Percentiles rank a stretch among this genome's conserved stretches.
phyloP scores from a whole-genome alignment of 2,329 filamentous ascomycete genomes.

The Trichoderma asperellum region DNA sequence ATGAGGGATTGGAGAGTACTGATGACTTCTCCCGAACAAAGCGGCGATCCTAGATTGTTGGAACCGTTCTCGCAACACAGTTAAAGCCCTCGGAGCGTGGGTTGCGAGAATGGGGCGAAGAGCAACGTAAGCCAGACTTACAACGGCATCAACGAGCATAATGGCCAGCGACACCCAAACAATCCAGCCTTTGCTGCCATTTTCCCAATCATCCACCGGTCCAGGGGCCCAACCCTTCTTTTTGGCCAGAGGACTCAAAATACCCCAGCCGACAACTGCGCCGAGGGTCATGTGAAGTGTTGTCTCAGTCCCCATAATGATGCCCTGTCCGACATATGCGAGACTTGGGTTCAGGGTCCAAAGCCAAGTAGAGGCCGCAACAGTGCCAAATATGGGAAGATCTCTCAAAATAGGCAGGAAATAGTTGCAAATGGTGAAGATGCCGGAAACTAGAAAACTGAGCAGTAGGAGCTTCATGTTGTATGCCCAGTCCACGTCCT shows the following conservation, averaged over 20 bases:
- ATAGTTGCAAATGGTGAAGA: slow-evolving; percentile 81
- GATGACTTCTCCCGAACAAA: slow-evolving; percentile 32
- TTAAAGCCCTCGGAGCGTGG: slow-evolving; percentile 10
- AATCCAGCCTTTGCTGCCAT: slow-evolving; percentile 96
- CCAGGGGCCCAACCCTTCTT: slow-evolving; percentile 86
- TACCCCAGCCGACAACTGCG: slow-evolving; percentile 84
- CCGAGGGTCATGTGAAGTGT: slow-evolving; percentile 95
- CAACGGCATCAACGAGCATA: slow-evolving; percentile 91
- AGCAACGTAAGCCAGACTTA: slow-evolving; percentile 82
- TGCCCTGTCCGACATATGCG: slow-evolving; percentile 96
- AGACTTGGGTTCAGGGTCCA: slow-evolving; percentile 97
- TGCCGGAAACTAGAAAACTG: slow-evolving; percentile 62
- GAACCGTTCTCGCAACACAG: slow-evolving; percentile 29
- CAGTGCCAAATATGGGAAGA: slow-evolving; percentile 81
- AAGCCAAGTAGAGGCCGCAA: slow-evolving; percentile 78
- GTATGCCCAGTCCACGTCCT: slow-evolving; percentile 46
- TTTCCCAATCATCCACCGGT: slow-evolving; percentile 83
- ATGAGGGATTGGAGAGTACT: slow-evolving; percentile 35
- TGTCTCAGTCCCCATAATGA: slow-evolving; percentile 97
- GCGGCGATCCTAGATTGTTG: slow-evolving; percentile 32
- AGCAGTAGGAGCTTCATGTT: slow-evolving; percentile 60
- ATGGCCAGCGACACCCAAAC: slow-evolving; percentile 96
- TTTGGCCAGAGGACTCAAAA: slow-evolving; percentile 89
- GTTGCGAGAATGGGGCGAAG: slow-evolving; percentile 58
- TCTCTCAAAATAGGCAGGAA: slow-evolving; percentile 85